Percentiles rank a stretch among this genome's conserved stretches.
phyloP scores from a whole-genome alignment of 148 eudicot species.

The Talinum fruticosum region DNA sequence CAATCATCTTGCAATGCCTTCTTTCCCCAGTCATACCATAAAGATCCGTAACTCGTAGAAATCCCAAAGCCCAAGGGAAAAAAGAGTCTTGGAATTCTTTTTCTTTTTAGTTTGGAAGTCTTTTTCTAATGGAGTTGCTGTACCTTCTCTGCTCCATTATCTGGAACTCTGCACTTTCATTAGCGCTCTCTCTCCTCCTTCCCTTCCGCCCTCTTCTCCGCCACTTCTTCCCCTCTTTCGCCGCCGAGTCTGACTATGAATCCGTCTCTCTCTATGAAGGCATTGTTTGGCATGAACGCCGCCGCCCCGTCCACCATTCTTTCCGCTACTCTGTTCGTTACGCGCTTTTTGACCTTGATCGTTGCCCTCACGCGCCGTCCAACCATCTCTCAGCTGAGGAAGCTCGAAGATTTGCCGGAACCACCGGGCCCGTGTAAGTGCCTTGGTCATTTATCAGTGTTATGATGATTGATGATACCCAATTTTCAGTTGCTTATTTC shows the following conservation, averaged over 20 bases:
- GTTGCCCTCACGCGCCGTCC: constrained; percentile 30
- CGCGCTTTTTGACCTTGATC: constrained; percentile 74
- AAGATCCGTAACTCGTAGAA: no score
- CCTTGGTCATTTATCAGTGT: not conserved
- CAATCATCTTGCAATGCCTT: no score
- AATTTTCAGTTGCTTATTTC: not conserved
- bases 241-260: constrained; percentile 10
- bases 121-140: constrained; percentile 45
- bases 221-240: constrained; percentile 3
- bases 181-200: constrained; percentile 47
- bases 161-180: constrained; percentile 30
- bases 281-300: constrained; percentile 87
- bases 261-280: constrained; percentile 60
- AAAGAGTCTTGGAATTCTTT: not conserved
- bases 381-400: constrained; percentile 52
- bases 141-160: constrained; percentile 47
- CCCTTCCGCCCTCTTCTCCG: constrained; percentile 34
- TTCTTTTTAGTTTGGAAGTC: no score
- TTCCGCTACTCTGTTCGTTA: constrained; percentile 73
- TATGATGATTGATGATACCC: not conserved
- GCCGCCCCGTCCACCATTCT: constrained; percentile 75
- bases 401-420: constrained; percentile 49
- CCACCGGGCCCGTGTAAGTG: constrained; percentile 72
- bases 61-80: not conserved
- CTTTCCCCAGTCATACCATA: no score